Base-by-base conservation (phyloP, 257 asterid genomes). In the Cinchona pubescens region DNA sequence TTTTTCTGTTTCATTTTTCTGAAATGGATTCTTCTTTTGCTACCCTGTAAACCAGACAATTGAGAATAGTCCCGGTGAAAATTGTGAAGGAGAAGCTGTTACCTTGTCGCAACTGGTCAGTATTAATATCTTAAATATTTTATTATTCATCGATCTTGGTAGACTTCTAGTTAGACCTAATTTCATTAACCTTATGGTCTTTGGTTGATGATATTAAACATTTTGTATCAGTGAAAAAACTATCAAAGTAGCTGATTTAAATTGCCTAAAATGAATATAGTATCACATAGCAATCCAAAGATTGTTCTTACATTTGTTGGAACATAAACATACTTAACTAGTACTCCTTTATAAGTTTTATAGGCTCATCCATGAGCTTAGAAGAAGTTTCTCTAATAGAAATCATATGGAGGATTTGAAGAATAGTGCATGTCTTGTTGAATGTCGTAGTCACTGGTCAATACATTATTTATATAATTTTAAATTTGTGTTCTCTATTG, bases 21-120 rank as follows among this genome's bases (percentile, higher is more conserved):
- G 65, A 75, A 42, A 14, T 7, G 42, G 48, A 76, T 29, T 79
- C 29, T 70, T 53, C 14, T 60, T 67, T 46, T 70, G 63, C 71
- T 81, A 74, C 80, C 82, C 79, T 79, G 79, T 80, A 76, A 61
- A 76, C 95, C 96, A 95, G 99, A 95, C 98, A 59, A 74, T 95
- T 76, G 99, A 95, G 91, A 85, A 98, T 81, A 95, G 99, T 86
- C 98, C 98, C 34, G 91, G 89, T 83, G 98, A 91, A 80, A 86
- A 86, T 81, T 80, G 84, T 79, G 96, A 88, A 85, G 98, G 91
- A 70, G 96, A 90, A 80, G 96, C 98, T 80, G 98, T 93, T 83
- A 87, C 89, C 79, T 87, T 95, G 91, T 95, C 99, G 59, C 97
- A 88, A 72, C 90, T 95, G 96, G 99, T 95, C 84, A 35, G 78